phyloP scores from a whole-genome alignment of 768 basidiomycete genomes.

The Candolleomyces efflorescens region DNA sequence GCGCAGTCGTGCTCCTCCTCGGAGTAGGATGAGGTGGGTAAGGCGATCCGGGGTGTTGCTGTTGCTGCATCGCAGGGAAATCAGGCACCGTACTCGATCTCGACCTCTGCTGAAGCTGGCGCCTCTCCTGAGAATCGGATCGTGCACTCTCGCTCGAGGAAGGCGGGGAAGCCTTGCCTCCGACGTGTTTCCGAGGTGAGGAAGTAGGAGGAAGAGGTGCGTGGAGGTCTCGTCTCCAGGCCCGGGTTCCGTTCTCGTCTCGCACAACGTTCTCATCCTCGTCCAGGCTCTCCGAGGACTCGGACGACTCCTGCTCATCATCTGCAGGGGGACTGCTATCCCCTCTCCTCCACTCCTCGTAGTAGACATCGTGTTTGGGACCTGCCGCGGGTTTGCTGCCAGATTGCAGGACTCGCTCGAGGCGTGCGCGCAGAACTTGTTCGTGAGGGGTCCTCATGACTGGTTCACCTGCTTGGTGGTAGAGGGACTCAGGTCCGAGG shows the following conservation, averaged over 20 bases:
- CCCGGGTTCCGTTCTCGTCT: constrained; percentile 4
- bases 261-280: constrained; percentile 6
- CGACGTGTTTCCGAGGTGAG: too few relatives aligned
- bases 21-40: background rate
- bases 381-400: background rate
- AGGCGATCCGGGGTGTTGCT: background rate
- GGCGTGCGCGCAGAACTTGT: constrained; percentile 13
- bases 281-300: background rate
- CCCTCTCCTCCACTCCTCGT: background rate
- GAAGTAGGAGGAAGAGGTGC: too few relatives aligned
- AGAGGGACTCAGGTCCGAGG: constrained; percentile 5
- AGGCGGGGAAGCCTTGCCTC: too few relatives aligned
- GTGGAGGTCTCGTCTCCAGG: too few relatives aligned
- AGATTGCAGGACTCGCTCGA: constrained; percentile 12
- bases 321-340: background rate
- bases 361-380: background rate
- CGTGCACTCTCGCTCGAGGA: constrained; percentile 5
- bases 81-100: constrained; percentile 6
- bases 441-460: constrained; percentile 10
- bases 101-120: background rate
- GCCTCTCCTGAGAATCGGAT: background rate
- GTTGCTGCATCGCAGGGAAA: background rate
- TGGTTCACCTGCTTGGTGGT: constrained; percentile 1
- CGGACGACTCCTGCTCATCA: background rate
- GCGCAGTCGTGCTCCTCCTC: background rate